Base-by-base conservation (phyloP, 257 asterid species). In the Penstemon davidsonii region DNA sequence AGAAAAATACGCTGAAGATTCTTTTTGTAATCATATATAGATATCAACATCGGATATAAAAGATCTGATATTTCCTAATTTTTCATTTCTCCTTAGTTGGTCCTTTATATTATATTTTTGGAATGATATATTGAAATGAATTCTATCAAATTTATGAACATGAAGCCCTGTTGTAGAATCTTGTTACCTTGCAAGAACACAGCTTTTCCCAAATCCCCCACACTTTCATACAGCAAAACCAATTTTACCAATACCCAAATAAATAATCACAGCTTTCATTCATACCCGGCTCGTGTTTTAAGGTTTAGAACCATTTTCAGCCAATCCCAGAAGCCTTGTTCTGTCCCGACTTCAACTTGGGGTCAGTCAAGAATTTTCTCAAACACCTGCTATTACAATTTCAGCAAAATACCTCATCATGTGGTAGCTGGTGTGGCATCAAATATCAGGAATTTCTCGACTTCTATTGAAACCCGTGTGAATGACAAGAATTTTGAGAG, bases 401-500 rank as follows among this genome's bases (percentile, higher is more conserved):
- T 54, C 55, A 54, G 56, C 63, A 69, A 37, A 42, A 79, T 80
- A 60, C 76, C 85, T 33, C 67, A 25, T 66, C 71, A 25, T 68
- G 73, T 73, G 61, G 76, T 69, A 44, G 76, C 82, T 45, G 59
- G 78, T 55, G 78, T 72, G 50, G 82, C 88, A 10, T 83, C 95
- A 9, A 73, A 82, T 71, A 58, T 82, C 54, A 83, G 71, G 79
- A 70, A 75, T 64, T 78, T 75, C 39, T 92, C 96, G 8, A 76
- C 89, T n/a, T 72, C 90, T 8, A 72, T 84, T 33, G 96, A 88
- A 56, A 81, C 81, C 66, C 85, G 85, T 3, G 88, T 65, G 36
- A 86, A 90, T 60, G 88, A 92, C 53, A 88, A 86, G 90, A 90
- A 82, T 71, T 88, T 92, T 70, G 98, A 92, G 76, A 80, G 83